Evolutionary conservation across 1,284 basidiomycete genomes (phyloP), one percentile per base, ranked within the genome.

Genomic region (Trametes versicolor): DNA sequence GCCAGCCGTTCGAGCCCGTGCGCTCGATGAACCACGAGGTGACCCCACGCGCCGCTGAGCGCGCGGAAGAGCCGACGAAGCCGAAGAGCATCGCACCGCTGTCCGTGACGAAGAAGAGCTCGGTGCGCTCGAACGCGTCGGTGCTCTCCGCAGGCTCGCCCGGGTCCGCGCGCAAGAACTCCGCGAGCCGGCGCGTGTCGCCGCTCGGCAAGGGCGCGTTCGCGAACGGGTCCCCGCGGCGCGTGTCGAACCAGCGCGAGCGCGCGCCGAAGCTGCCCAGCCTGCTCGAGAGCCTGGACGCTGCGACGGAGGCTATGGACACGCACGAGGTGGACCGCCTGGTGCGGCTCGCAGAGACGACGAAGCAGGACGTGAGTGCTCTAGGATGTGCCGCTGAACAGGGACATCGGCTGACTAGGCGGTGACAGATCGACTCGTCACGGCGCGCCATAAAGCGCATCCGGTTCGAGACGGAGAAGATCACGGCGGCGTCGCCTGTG

Each of bases 101-200:
- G 61, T 90, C 88, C 1, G 93, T 94, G 74, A 92, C 90, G 81
- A 93, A 94, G 80, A 93, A 92, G 77, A 79, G 83, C 4, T 90
- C 89, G 5, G 80, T 85, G 43, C 83, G 85, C 47, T 79, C 77
- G 49, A 75, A 76, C 62, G 45, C 61, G 23, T 63, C 65, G 6
- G 49, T 60, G 12, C 29, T 65, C 27, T 60, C 65, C 2, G 43
- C 71, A 23, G 73, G 72, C 9, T 80, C 85, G 17, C 80, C 84
- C 47, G 78, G 82, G 13, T 77, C 83, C 17, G 75, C 78, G 15
- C 79, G 83, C 58, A 85, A 80, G 71, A 69, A 66, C 73, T 52
- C 74, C 25, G 58, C 19, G 8, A 66, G 49, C 21, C 52, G 50
- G 54, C 72, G 70, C 43, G 70, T 61, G 13, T 72, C 74, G 53